phyloP scores from a whole-genome alignment of 2,329 filamentous ascomycete genomes.

The Parastagonospora avenae region DNA sequence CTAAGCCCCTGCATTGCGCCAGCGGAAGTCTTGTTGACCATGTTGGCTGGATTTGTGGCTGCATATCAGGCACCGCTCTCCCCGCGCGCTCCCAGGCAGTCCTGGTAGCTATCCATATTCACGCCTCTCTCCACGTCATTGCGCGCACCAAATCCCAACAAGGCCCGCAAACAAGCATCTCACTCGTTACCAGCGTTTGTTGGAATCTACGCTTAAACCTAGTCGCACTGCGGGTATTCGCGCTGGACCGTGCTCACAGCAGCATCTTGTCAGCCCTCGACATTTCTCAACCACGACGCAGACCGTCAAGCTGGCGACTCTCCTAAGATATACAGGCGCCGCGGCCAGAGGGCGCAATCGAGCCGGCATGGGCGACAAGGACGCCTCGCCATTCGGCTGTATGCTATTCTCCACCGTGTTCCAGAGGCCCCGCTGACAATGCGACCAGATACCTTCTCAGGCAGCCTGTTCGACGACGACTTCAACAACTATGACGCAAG shows the following conservation, averaged over 20 bases:
- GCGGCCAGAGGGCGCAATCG: slow-evolving; percentile 29
- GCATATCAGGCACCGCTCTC: slow-evolving; percentile 13
- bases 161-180: neutral
- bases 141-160: slow-evolving; percentile 17
- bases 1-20: slow-evolving; percentile 1
- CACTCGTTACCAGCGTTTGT: neutral
- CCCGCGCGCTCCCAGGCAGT: neutral
- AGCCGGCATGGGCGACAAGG: slow-evolving; percentile 41
- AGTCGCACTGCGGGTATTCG: neutral
- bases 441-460: slow-evolving; percentile 33
- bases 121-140: slow-evolving; percentile 17
- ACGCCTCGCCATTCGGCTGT: slow-evolving; percentile 44
- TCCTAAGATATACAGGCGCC: slow-evolving; percentile 27
- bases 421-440: slow-evolving; percentile 8
- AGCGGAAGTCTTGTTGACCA: slow-evolving; percentile 4
- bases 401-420: slow-evolving; percentile 8
- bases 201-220: neutral
- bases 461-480: slow-evolving; percentile 27
- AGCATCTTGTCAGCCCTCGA: slow-evolving; percentile 4
- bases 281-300: neutral
- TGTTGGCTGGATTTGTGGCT: slow-evolving; percentile 17
- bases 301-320: slow-evolving; percentile 36
- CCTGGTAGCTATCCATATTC: neutral
- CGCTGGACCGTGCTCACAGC: neutral
- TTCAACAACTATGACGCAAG: slow-evolving; percentile 19